Evolutionary conservation across 108 stramenopile genomes (phyloP).

Genomic region (Skeletonema costatum): DNA sequence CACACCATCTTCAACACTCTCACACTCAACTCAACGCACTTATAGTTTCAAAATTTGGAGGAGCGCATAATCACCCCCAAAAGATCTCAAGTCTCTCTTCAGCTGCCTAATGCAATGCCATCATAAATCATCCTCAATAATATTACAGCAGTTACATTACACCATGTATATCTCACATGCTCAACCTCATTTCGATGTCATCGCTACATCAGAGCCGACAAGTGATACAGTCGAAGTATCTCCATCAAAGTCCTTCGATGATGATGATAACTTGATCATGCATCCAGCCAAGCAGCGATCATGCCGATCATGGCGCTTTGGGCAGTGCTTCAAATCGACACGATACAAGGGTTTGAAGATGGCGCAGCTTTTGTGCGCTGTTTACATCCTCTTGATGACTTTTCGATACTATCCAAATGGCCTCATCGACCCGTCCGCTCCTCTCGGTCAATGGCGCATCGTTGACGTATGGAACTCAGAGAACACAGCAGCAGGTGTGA

Average conservation of each 20-base stretch:
- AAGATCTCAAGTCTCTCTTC: background rate
- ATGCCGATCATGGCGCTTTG: no score
- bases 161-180: no score
- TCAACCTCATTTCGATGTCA: no score
- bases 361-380: conserved; percentile 24
- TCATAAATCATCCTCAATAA: no score
- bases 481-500: conserved; percentile 39
- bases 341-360: conserved; percentile 40
- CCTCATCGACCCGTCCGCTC: conserved; percentile 20
- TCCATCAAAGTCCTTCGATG: no score
- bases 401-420: conserved; percentile 35
- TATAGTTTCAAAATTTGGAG: background rate
- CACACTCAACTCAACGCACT: background rate
- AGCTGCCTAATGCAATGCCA: no score
- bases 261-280: no score
- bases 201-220: no score
- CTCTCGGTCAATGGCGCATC: conserved; percentile 23
- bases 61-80: background rate
- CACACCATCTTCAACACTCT: background rate
- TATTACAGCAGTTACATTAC: no score
- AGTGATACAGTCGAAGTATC: no score
- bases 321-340: conserved; percentile 3
- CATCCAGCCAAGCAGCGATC: no score
- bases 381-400: conserved; percentile 39
- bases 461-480: conserved; percentile 31